These are phyloP conservation scores for Zymoseptoria pseudotritici DNA, from an alignment of 2,329 filamentous ascomycete genomes.

Conservation along the genomic window DNA sequence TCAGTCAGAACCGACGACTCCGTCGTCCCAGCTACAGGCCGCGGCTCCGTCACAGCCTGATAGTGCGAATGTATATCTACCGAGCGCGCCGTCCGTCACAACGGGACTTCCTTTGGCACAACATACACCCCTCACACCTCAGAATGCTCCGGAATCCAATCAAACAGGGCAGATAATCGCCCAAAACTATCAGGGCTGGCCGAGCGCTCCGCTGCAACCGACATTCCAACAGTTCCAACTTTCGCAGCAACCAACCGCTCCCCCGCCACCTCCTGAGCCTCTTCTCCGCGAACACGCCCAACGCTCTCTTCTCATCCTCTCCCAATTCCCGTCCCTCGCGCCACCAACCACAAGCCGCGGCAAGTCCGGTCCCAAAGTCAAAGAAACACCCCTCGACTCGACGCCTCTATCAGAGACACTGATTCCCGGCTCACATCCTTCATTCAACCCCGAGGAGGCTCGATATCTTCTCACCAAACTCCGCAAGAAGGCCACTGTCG, in stretches of 20 bases:
- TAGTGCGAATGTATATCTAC: constrained; percentile 8
- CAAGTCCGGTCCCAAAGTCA: constrained; percentile 14
- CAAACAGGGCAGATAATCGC: constrained; percentile 1
- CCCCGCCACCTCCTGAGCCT: constrained; percentile 16
- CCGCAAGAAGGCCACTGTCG: constrained; percentile 21
- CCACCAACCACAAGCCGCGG: constrained; percentile 15
- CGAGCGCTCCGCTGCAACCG: constrained; percentile 1
- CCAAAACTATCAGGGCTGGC: constrained; percentile 13
- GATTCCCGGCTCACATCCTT: constrained; percentile 36
- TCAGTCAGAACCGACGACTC: constrained; percentile 17
- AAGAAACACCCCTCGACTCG: constrained; percentile 37
- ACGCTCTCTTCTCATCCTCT: constrained; percentile 28
- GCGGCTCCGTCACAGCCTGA: not conserved
- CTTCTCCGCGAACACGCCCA: constrained; percentile 29
- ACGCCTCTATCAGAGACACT: constrained; percentile 54
- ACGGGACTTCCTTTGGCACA: constrained; percentile 9
- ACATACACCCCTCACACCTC: constrained; percentile 2
- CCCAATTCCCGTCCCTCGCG: constrained; percentile 28
- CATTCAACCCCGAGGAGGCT: constrained; percentile 44
- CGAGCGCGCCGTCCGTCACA: constrained; percentile 14
- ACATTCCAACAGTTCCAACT: constrained; percentile 9
- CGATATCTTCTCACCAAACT: constrained; percentile 47
- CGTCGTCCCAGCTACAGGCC: constrained; percentile 9
- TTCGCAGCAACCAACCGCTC: constrained; percentile 15
- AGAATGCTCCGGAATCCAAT: not conserved